Percentiles rank a stretch among this genome's conserved stretches.
These are phyloP conservation scores for Shiraia sp. DNA, from an alignment of 2,329 filamentous ascomycete genomes.

Conservation along the genomic window DNA sequence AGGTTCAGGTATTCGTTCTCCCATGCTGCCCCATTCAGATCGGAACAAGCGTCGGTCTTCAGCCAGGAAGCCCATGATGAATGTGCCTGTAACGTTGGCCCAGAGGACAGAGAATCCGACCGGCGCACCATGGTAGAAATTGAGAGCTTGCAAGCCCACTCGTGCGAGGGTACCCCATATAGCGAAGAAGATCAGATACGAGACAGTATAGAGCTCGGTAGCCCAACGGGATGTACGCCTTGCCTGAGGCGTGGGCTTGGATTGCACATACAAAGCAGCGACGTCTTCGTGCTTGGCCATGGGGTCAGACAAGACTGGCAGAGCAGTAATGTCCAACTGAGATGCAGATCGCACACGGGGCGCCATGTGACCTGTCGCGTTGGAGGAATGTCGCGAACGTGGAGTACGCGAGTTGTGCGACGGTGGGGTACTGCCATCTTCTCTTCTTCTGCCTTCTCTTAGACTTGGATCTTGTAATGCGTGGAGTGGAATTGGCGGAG, in stretches of 20 bases:
- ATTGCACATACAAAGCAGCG: conserved; percentile 12
- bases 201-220: conserved; percentile 64
- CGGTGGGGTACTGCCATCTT: conserved; percentile 6
- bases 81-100: conserved; percentile 82
- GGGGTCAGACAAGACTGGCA: conserved; percentile 25
- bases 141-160: conserved; percentile 77
- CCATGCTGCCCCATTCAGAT: conserved; percentile 62
- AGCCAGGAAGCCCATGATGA: conserved; percentile 82
- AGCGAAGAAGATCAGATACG: conserved; percentile 84
- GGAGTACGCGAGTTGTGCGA: conserved; percentile 10
- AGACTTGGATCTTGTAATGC: conserved; percentile 5
- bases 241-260: conserved; percentile 14
- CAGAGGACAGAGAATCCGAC: conserved; percentile 76
- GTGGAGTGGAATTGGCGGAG: conserved; percentile 9
- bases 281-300: conserved; percentile 5
- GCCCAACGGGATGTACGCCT: conserved; percentile 31
- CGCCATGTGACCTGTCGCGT: conserved; percentile 3
- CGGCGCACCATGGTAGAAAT: conserved; percentile 76
- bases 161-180: conserved; percentile 82
- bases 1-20: conserved; percentile 24
- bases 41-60: conserved; percentile 79
- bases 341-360: conserved; percentile 14
- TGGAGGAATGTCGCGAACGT: conserved; percentile 14
- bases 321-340: conserved; percentile 31
- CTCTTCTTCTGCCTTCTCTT: conserved; percentile 6